These are phyloP conservation scores for Trametes villosa DNA, from an alignment of 768 basidiomycete genomes.

Conservation along the genomic window DNA sequence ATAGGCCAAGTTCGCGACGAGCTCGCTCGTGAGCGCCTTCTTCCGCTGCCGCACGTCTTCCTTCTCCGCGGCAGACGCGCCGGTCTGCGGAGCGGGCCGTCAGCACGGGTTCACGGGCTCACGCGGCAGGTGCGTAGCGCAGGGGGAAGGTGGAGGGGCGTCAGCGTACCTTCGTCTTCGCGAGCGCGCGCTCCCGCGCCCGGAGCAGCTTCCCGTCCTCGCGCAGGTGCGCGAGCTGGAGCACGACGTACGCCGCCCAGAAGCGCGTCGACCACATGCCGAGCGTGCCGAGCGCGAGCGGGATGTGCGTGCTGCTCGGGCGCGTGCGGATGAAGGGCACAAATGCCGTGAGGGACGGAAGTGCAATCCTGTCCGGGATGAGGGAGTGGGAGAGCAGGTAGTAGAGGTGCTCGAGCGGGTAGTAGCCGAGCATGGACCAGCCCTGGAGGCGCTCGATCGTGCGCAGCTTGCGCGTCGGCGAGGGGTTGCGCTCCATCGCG, in stretches of 20 bases:
- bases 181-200: conserved; percentile 56
- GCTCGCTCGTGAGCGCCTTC: conserved; percentile 72
- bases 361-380: conserved; percentile 54
- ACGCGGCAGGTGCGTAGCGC: no score
- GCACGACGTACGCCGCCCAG: conserved; percentile 79
- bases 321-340: conserved; percentile 15
- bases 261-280: conserved; percentile 77
- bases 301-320: conserved; percentile 39
- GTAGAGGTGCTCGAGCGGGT: conserved; percentile 77
- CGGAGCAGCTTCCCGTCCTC: conserved; percentile 68
- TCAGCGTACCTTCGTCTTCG: conserved; percentile 55
- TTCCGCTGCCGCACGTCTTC: conserved; percentile 60
- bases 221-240: conserved; percentile 74
- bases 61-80: conserved; percentile 50
- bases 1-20: conserved; percentile 73
- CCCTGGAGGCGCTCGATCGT: conserved; percentile 83
- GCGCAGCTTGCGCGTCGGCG: conserved; percentile 69
- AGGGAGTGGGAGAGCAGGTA: conserved; percentile 67
- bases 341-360: conserved; percentile 47
- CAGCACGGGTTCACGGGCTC: not conserved
- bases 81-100: conserved; percentile 34
- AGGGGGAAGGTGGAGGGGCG: no score
- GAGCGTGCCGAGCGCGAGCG: conserved; percentile 51
- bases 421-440: conserved; percentile 78
- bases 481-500: conserved; percentile 70